Conservation (phyloP, 106 monocot species). For the Narthecium ossifragum region DNA sequence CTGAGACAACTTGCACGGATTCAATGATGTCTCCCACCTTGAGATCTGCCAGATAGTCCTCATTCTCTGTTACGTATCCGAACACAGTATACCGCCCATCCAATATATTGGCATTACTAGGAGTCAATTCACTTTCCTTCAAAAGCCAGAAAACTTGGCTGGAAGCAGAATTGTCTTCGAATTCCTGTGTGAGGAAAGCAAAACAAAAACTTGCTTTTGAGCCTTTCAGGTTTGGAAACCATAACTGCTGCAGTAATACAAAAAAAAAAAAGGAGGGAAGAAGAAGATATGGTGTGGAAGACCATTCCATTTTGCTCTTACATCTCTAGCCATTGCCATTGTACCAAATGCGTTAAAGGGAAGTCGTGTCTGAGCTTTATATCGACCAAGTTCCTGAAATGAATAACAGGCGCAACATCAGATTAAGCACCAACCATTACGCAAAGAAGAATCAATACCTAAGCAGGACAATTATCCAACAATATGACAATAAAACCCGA, state of each 20-base stretch:
- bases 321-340: slow-evolving; percentile 98
- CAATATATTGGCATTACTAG: slow-evolving; percentile 96
- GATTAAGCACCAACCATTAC: no score
- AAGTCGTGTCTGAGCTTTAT: slow-evolving; percentile 95
- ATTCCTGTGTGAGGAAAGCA: slow-evolving; percentile 46
- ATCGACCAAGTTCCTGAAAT: slow-evolving; percentile 75
- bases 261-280: no score
- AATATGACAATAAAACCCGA: no score
- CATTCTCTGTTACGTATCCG: slow-evolving; percentile 88
- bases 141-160: slow-evolving; percentile 98
- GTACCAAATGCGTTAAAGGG: slow-evolving; percentile 99
- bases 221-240: no score
- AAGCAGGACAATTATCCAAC: no score
- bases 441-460: no score
- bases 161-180: slow-evolving; percentile 85
- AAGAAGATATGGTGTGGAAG: no score
- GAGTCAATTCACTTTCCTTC: slow-evolving; percentile 96
- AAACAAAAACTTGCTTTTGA: no score
- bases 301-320: slow-evolving; percentile 14
- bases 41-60: slow-evolving; percentile 81
- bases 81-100: slow-evolving; percentile 90
- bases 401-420: no score
- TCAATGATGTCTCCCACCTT: slow-evolving; percentile 97
- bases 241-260: no score
- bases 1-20: slow-evolving; percentile 87